Evolutionary conservation across 768 basidiomycete species (phyloP).

Genomic region (Pisolithus orientalis): DNA sequence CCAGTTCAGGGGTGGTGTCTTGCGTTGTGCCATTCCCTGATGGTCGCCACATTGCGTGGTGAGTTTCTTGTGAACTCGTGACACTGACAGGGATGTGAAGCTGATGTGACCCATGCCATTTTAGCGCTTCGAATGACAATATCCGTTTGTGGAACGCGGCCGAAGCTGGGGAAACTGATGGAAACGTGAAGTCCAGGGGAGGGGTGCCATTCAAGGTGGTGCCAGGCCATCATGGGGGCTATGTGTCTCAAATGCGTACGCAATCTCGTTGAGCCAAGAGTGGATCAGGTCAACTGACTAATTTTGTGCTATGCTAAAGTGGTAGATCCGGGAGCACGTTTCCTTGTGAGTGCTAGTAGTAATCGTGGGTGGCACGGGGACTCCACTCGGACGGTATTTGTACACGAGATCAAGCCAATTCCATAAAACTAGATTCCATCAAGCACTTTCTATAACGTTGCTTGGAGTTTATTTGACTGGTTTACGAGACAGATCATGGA

Average conservation of each 20-base stretch:
- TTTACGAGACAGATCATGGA: conserved; percentile 17
- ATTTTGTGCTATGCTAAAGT: conserved; percentile 40
- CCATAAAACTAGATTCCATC: conserved; percentile 15
- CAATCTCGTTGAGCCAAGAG: conserved; percentile 6
- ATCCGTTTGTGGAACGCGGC: conserved; percentile 90
- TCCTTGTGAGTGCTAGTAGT: conserved; percentile 87
- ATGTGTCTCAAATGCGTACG: conserved; percentile 89
- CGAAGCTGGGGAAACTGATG: conserved; percentile 65
- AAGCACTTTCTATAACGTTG: neutral
- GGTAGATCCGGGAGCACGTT: conserved; percentile 76
- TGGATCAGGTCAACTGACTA: conserved; percentile 17
- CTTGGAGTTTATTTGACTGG: conserved; percentile 2
- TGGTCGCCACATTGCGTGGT: conserved; percentile 89
- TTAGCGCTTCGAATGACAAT: conserved; percentile 87
- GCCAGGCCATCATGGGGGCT: conserved; percentile 92
- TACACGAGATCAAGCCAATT: conserved; percentile 73
- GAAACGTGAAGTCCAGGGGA: conserved; percentile 52
- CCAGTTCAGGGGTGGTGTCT: conserved; percentile 86
- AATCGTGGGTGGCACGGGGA: conserved; percentile 94
- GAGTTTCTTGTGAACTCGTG: conserved; percentile 25
- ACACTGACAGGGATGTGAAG: conserved; percentile 11
- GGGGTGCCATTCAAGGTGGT: conserved; percentile 91
- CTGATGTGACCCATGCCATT: conserved; percentile 9
- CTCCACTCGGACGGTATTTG: conserved; percentile 81
- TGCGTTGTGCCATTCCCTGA: conserved; percentile 91